phyloP scores from a whole-genome alignment of 768 basidiomycete species.

The Suillus spraguei region DNA sequence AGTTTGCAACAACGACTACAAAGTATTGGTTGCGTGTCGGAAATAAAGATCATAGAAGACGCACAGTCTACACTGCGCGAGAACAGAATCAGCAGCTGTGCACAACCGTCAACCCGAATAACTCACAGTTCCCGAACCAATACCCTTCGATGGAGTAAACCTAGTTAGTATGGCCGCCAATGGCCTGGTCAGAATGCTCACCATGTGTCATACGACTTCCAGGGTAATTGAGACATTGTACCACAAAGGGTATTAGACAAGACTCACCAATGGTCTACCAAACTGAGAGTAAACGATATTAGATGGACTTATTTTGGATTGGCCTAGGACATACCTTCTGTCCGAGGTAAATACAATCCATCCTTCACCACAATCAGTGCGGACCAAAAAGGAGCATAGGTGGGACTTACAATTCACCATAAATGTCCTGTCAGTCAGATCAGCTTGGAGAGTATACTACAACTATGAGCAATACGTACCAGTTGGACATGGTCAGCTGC shows the following conservation, averaged over 20 bases:
- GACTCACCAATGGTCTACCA: conserved; percentile 71
- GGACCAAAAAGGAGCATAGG: neutral
- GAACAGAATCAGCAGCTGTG: conserved; percentile 4
- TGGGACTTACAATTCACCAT: conserved; percentile 76
- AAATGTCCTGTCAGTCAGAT: conserved; percentile 75
- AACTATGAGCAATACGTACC: conserved; percentile 39
- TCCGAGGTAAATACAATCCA: conserved; percentile 96
- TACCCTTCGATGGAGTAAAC: conserved; percentile 46
- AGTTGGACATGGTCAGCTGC: conserved; percentile 93
- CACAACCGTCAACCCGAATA: neutral
- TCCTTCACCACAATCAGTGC: conserved; percentile 41
- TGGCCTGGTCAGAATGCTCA: conserved; percentile 24
- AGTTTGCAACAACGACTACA: conserved; percentile 72
- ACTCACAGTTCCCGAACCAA: conserved; percentile 76
- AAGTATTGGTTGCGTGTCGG: neutral
- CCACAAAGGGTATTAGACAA: neutral
- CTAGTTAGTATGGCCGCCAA: conserved; percentile 12
- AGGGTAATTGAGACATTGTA: conserved; percentile 5
- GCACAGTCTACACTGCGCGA: conserved; percentile 68
- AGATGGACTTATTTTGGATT: neutral
- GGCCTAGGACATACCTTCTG: conserved; percentile 68
- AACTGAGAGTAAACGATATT: conserved; percentile 44
- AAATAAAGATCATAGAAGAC: conserved; percentile 21
- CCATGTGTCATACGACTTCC: conserved; percentile 63
- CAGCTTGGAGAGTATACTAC: conserved; percentile 1